Evolutionary conservation across 1,284 basidiomycete genomes (phyloP).

Genomic region (Amanita bisporigera): DNA sequence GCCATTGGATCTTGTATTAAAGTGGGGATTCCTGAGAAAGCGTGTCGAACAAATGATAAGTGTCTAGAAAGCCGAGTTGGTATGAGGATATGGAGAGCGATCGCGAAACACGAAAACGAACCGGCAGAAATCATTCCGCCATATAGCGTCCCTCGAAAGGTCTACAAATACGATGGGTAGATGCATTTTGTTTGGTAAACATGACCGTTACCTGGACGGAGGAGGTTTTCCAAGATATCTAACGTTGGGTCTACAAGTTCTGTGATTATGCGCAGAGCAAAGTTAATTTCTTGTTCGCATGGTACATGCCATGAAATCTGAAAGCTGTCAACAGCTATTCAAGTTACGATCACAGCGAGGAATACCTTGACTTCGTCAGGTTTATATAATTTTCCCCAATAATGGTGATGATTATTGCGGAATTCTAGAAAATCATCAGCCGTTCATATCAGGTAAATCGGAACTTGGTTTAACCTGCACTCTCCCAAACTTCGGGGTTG

Average conservation of each 20-base stretch:
- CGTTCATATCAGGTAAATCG: background rate
- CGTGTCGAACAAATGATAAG: conserved; percentile 68
- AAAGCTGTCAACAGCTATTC: background rate
- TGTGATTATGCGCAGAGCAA: conserved; percentile 76
- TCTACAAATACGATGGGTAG: conserved; percentile 19
- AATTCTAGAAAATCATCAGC: conserved; percentile 57
- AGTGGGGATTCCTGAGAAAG: conserved; percentile 71
- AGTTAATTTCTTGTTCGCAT: conserved; percentile 69
- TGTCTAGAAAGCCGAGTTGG: conserved; percentile 46
- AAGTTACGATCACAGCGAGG: background rate
- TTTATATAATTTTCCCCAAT: conserved; percentile 78
- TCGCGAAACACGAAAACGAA: conserved; percentile 35
- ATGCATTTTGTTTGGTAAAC: conserved; percentile 2
- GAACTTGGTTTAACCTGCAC: conserved; percentile 58
- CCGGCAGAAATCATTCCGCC: conserved; percentile 93
- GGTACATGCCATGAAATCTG: conserved; percentile 85
- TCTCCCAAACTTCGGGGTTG: conserved; percentile 81
- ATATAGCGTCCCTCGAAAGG: conserved; percentile 59
- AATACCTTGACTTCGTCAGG: conserved; percentile 63
- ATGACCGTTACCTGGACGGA: conserved; percentile 54
- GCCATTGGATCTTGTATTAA: conserved; percentile 59
- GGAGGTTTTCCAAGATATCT: conserved; percentile 61
- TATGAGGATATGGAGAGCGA: background rate
- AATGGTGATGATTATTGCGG: conserved; percentile 69
- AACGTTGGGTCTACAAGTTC: conserved; percentile 75